Evolutionary conservation across 306 rosid species (phyloP).

Genomic region (Cucumis melo): DNA sequence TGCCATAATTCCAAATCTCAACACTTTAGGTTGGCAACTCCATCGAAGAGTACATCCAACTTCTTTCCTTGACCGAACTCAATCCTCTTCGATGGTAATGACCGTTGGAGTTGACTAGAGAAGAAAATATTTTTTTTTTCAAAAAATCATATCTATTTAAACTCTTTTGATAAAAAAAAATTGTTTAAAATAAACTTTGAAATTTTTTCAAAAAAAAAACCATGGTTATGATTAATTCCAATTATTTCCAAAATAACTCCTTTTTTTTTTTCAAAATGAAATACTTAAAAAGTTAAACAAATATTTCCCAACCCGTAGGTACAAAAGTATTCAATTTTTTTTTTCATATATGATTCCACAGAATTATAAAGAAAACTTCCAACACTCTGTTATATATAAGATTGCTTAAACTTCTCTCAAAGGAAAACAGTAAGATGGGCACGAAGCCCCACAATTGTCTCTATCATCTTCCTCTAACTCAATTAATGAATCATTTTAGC

Average conservation of each 20-base stretch:
- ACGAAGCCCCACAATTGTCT: not conserved
- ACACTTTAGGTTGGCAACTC: not conserved
- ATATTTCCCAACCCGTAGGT: not conserved
- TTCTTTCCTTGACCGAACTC: not conserved
- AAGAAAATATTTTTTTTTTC: too few species aligned
- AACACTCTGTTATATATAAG: not conserved
- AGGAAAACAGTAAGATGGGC: not conserved
- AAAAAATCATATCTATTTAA: too few species aligned
- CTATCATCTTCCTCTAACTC: not conserved
- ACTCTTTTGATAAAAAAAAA: too few species aligned
- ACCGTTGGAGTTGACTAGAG: not conserved
- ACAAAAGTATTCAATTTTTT: not conserved
- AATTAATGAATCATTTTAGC: slow-evolving; percentile 5
- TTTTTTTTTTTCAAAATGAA: too few species aligned
- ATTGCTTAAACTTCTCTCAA: not conserved
- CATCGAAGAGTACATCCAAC: not conserved
- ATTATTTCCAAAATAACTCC: too few species aligned
- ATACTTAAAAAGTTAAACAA: not conserved
- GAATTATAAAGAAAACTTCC: not conserved
- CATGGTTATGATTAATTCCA: too few species aligned
- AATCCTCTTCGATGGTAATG: not conserved
- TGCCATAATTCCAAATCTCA: not conserved
- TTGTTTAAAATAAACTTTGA: too few species aligned
- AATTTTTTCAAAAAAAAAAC: too few species aligned
- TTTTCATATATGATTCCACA: not conserved